Evolutionary conservation across 768 basidiomycete species (phyloP), one percentile per base, ranked within the genome.

Genomic region (Phallus indusiatus): DNA sequence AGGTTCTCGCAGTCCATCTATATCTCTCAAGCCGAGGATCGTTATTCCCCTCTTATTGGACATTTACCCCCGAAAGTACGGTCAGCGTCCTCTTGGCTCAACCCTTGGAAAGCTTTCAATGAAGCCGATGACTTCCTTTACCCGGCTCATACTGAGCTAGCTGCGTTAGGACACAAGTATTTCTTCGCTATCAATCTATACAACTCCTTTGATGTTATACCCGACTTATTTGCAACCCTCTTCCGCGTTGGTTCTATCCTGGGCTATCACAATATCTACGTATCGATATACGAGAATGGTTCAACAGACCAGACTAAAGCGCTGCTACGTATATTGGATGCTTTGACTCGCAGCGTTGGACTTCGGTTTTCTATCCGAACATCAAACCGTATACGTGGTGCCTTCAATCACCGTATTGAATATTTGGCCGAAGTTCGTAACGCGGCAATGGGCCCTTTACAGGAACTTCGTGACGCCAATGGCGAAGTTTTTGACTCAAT

Each of bases 351-450:
- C 48, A 85, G 83, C 53, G 91, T 95, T 60, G 96, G 96, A 24
- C 79, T 98, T 72, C 84, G 96, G 54, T 82, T 99, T 62, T 89
- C 87, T 66, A 98, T 99, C 67, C 84, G 92, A 60, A 94, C 94
- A 0, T 91, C 88, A 10, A 88, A 86, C 77, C 86, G 96, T 62
- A 94, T 90, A 10, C 80, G 95, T 28, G 96, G 96, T 46, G 88
- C 89, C 9, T 98, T 98, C 79, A 95, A 95, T 72, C 96, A 99
- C 71, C 94, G 96, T 55, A 99, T 99, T 77, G 96, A 99, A 73
- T 99, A 99, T 75, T 86, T 99, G 55, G 96, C 96, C n/a, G 95
- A 99, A 69, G 95, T 99, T n/a, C 89, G 96, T 61, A 98, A 99
- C 71, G 87, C 92, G 24, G 96, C 96, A 14, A 90, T 99, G 70